Base-by-base conservation (phyloP, 75 land plant genomes). In the Isoetes taiwanensis region DNA sequence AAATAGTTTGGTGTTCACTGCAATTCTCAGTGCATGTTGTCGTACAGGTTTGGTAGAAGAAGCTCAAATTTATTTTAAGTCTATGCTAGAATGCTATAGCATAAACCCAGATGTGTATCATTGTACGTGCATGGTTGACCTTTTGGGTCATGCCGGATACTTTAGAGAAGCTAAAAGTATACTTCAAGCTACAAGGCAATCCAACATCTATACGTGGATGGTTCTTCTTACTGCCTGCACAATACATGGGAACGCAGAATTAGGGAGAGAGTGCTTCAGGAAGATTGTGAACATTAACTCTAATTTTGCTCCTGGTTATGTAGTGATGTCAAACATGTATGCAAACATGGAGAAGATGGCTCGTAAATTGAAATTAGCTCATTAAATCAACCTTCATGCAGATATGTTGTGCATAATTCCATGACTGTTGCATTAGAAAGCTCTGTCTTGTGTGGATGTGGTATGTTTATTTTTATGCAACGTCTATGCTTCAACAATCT, bases 91-190 rank as follows among this genome's bases (percentile, higher is more conserved):
- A 9, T 3, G 55, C 19, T 64, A 71, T 40, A 42, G 54, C 20
- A 46, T 77, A 33, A 32, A 39, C 23, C 79, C 86, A 21, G 56
- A 73, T 54, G 57, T 57, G 0, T 74, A 78, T 65, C 86, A 78
- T 41, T 73, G 54, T 62, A 81, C 76, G 27, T 78, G 81, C 59
- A 76, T 82, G 72, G 61, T 82, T 55, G 86, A 82, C 65, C 64
- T 82, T 43, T 64, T 82, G 39, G 82, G 82, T 0, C 66, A 76
- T 32, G 66, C 70, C 43, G 85, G 80, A 2, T 61, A 54, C 30
- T 76, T 80, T 17, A 33, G 64, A 21, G 78, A 81, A 30, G 84
- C 80, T 8, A 64, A 66, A 43, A 48, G 59, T 8, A 72, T 81
- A 33, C 71, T 81, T 35, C 40, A 56, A 12, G 53, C 43, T 2